Percentiles rank a stretch among this genome's conserved stretches.
Conservation (phyloP, 139 green algal species). For the Chlorella sp. region DNA sequence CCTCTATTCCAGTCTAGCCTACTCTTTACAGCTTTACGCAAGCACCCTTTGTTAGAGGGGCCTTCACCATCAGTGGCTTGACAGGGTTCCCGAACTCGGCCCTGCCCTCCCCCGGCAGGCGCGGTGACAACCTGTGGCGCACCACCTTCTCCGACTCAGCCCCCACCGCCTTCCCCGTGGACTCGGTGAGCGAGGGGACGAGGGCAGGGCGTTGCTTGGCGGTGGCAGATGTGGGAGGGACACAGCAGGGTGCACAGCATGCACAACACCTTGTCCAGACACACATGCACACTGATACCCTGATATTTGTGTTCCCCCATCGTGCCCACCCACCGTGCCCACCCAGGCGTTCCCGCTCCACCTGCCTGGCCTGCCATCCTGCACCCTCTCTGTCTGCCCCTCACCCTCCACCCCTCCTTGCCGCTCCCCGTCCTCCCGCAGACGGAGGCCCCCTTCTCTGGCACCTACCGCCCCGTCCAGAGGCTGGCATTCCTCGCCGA, state of each 20-base stretch:
- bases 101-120: slow-evolving; percentile 11
- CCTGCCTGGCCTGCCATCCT: no score
- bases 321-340: no score
- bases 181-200: background rate
- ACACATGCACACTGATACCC: background rate
- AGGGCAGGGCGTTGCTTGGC: background rate
- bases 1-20: no score
- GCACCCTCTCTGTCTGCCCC: no score
- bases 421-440: background rate
- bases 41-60: no score
- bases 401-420: no score
- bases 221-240: background rate
- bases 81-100: no score
- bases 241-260: background rate
- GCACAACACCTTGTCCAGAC: background rate
- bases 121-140: slow-evolving; percentile 37
- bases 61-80: no score
- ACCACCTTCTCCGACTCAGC: slow-evolving; percentile 38
- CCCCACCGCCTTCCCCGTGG: slow-evolving; percentile 6
- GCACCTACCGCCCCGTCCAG: slow-evolving; percentile 36
- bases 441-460: slow-evolving; percentile 24
- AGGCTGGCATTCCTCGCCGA: slow-evolving; percentile 30
- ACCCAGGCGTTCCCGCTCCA: no score
- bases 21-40: no score
- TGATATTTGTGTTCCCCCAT: no score